Conservation (phyloP, 2,329 filamentous ascomycete species). For the Scleromitrula shiraiana region DNA sequence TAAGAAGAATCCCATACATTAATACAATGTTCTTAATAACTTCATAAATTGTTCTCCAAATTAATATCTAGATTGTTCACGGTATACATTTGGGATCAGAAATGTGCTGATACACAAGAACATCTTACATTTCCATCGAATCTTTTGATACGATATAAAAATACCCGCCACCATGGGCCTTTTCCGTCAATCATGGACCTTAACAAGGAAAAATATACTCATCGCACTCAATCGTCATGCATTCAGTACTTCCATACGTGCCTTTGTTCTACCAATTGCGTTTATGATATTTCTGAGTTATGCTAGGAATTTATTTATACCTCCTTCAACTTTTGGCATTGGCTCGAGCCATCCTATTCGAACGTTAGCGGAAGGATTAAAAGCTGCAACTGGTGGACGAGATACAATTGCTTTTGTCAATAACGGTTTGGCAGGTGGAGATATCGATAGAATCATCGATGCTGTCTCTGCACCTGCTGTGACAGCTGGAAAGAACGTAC, state of each 20-base stretch:
- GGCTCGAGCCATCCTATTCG: slow-evolving; percentile 53
- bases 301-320: slow-evolving; percentile 75
- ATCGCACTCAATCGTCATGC: slow-evolving; percentile 49
- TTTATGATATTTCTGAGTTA: slow-evolving; percentile 57
- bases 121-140: too few species aligned
- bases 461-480: slow-evolving; percentile 50
- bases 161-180: slow-evolving; percentile 38
- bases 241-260: slow-evolving; percentile 44
- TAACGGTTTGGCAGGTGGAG: slow-evolving; percentile 58
- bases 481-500: slow-evolving; percentile 45
- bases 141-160: not conserved
- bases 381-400: slow-evolving; percentile 47
- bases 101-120: too few species aligned
- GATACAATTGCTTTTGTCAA: slow-evolving; percentile 72
- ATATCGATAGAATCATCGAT: slow-evolving; percentile 65
- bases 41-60: too few species aligned
- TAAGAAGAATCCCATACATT: too few species aligned
- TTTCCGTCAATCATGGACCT: slow-evolving; percentile 50
- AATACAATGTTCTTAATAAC: too few species aligned
- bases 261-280: slow-evolving; percentile 51
- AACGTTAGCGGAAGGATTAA: slow-evolving; percentile 56
- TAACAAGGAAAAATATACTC: slow-evolving; percentile 54
- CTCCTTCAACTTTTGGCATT: slow-evolving; percentile 68
- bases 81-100: too few species aligned
- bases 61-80: too few species aligned